phyloP scores from a whole-genome alignment of 1,139 yeast genomes.

The Protomyces inundatus region DNA sequence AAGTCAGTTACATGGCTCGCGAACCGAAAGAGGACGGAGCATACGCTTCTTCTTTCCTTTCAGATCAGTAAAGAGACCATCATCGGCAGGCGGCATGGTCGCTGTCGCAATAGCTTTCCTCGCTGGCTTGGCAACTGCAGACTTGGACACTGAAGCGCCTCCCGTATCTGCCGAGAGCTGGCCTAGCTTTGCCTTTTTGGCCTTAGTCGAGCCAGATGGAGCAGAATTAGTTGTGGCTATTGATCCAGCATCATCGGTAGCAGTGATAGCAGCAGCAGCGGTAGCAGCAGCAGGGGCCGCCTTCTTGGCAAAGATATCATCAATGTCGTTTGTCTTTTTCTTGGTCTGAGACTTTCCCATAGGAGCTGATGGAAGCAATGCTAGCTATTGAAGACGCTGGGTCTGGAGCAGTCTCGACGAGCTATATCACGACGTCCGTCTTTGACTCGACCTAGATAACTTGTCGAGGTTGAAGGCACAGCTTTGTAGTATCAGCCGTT shows the following conservation, averaged over 20 bases:
- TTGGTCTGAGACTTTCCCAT: not conserved
- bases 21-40: not conserved
- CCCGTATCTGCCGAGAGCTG: not conserved
- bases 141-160: not conserved
- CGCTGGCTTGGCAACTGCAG: not conserved
- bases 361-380: not conserved
- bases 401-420: too few relatives aligned
- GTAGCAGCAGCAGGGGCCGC: not conserved
- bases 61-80: constrained; percentile 22
- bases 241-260: too few relatives aligned
- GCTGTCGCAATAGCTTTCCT: not conserved
- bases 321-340: constrained; percentile 20
- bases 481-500: too few relatives aligned
- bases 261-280: not conserved
- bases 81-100: not conserved
- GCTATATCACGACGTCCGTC: too few relatives aligned
- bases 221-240: not conserved
- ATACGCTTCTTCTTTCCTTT: constrained; percentile 24
- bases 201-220: not conserved
- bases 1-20: not conserved
- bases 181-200: not conserved
- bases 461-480: too few relatives aligned
- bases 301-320: constrained; percentile 25
- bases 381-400: too few relatives aligned
- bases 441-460: too few relatives aligned